Base-by-base conservation (phyloP, 1,139 yeast species). In the Petasospora fabianii region DNA sequence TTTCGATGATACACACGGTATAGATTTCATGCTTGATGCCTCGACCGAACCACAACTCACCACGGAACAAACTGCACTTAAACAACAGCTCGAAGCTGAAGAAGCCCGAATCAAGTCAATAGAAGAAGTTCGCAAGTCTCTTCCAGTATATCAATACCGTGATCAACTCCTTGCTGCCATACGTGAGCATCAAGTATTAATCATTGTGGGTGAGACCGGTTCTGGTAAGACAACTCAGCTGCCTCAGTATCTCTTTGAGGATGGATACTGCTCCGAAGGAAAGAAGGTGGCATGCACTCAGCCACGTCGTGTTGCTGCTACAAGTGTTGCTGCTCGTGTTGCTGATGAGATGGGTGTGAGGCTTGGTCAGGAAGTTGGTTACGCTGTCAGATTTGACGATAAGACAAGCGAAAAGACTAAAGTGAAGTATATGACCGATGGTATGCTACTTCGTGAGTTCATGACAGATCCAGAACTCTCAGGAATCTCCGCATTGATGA, bases 191-290 rank as follows among this genome's bases (percentile, higher is more conserved):
- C 96, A 87, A 55, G 83, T 90, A 24, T 58, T 90, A 28, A 84
- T 92, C 30, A 84, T 92, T 34, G 96, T 92, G 26, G 98, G 98
- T 44, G 97, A 92, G 58, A 92, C 98, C 0, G 98, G 98, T 34
- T 88, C 97, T 0, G 98, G 98, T 52, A 92, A 92, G 54, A 92
- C 98, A 0, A 92, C 98, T 0, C 97, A 92, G 61, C 64, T 92
- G 11, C 97, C 97, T 0, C 97, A 92, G 54, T 92, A 80, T 56
- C 65, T 92, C 19, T 75, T 78, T 50, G 96, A 88, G 55, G 87
- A 82, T 15, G 96, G 96, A 0, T 84, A 80, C 50, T 71, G 87
- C 6, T 55, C 63, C 15, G 56, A 61, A 30, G 76, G 75, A 1
- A 55, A 55, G 50, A 75, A 73, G 33, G 76, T 92, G 9, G 97